Evolutionary conservation across 2,329 filamentous ascomycete genomes (phyloP).

Genomic region (Aspergillus thermomutatus): DNA sequence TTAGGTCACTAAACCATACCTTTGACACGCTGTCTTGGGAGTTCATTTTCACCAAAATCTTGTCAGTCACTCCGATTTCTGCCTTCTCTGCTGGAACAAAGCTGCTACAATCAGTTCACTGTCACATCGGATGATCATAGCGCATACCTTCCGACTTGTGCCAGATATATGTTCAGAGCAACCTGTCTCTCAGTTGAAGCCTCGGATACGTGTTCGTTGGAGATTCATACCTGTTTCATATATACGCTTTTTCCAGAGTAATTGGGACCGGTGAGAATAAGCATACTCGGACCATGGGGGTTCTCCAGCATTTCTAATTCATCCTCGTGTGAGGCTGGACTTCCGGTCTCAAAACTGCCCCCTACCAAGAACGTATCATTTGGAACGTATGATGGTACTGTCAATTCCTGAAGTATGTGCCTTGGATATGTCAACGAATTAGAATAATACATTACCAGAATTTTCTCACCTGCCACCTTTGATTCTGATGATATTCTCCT

Average conservation of each 20-base stretch:
- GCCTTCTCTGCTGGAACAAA: conserved; percentile 81
- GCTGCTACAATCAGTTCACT: conserved; percentile 43
- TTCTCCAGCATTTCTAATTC: not conserved
- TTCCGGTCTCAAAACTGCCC: conserved; percentile 37
- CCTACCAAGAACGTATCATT: conserved; percentile 73
- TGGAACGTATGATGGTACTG: conserved; percentile 74
- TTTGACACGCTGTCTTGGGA: conserved; percentile 67
- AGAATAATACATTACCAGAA: not conserved
- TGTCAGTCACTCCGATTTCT: conserved; percentile 82
- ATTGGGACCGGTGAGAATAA: conserved; percentile 88
- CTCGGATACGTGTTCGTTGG: not conserved
- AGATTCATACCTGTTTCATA: conserved; percentile 66
- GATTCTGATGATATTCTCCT: conserved; percentile 69
- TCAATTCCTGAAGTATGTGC: conserved; percentile 82
- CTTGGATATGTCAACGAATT: conserved; percentile 31
- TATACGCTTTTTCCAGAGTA: conserved; percentile 97
- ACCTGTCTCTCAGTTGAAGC: conserved; percentile 41
- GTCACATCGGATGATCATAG: not conserved
- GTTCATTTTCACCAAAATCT: conserved; percentile 81
- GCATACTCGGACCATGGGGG: conserved; percentile 57
- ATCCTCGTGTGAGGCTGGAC: not conserved
- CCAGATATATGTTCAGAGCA: conserved; percentile 85
- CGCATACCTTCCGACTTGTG: conserved; percentile 69
- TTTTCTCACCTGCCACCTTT: conserved; percentile 62
- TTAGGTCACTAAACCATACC: conserved; percentile 21